Evolutionary conservation across 768 basidiomycete species (phyloP).

Genomic region (Suillus hirtellus): DNA sequence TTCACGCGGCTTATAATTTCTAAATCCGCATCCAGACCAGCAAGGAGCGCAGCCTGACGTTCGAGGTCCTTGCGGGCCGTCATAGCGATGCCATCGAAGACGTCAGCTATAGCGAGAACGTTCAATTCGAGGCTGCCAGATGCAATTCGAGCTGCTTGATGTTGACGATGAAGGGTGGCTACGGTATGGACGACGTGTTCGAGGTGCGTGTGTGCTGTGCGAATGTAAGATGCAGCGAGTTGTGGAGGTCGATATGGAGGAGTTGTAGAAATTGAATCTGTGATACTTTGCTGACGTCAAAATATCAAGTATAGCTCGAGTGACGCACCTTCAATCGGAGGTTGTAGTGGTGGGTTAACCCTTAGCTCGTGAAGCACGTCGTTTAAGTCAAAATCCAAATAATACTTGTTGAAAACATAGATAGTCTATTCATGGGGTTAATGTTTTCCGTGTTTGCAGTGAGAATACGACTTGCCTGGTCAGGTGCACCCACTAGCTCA

Average conservation of each 20-base stretch:
- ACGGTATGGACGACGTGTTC: slow-evolving; percentile 57
- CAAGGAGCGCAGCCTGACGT: slow-evolving; percentile 62
- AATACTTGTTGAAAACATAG: slow-evolving; percentile 82
- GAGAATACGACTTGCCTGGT: slow-evolving; percentile 56
- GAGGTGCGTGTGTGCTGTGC: slow-evolving; percentile 62
- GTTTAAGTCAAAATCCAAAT: slow-evolving; percentile 68
- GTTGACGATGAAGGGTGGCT: slow-evolving; percentile 60
- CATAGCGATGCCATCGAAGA: slow-evolving; percentile 61
- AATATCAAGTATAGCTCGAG: not conserved
- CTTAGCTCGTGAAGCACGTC: slow-evolving; percentile 66
- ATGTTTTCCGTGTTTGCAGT: slow-evolving; percentile 2
- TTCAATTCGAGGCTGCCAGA: slow-evolving; percentile 70
- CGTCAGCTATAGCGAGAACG: slow-evolving; percentile 67
- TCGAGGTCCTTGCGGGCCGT: slow-evolving; percentile 64
- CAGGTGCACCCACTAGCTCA: slow-evolving; percentile 72
- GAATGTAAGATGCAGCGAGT: slow-evolving; percentile 65
- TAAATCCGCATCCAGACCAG: slow-evolving; percentile 68
- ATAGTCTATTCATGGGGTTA: slow-evolving; percentile 51
- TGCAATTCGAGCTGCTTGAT: slow-evolving; percentile 73
- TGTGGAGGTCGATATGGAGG: slow-evolving; percentile 72
- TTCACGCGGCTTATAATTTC: slow-evolving; percentile 65
- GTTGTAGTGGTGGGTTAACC: slow-evolving; percentile 61
- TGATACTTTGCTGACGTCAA: slow-evolving; percentile 4
- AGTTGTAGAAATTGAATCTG: slow-evolving; percentile 64
- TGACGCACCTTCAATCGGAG: slow-evolving; percentile 66